Base-by-base conservation (phyloP, 805 yeast species). In the Candida golubevii region DNA sequence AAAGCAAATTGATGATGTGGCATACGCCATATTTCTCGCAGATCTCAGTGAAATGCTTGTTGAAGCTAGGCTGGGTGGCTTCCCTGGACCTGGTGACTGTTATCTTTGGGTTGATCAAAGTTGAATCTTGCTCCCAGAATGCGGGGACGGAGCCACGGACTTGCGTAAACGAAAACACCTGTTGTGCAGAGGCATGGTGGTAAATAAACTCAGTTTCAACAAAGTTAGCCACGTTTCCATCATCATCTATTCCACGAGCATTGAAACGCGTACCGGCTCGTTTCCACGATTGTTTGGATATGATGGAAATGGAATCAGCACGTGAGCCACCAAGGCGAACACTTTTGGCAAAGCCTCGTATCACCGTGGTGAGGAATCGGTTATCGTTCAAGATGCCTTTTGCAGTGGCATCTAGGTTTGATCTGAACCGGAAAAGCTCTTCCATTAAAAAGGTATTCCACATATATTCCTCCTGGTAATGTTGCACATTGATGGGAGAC, bases 71-170 rank as follows among this genome's bases (percentile, higher is more conserved):
- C 58, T 88, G 95, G 0, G 98, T 83, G 1, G 98, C 98, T 53
- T 89, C 98, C 35, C 78, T 66, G 1, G 97, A 86, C 56, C 99
- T 75, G 0, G 97, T 89, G 10, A 93, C 75, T 35, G 84, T 84
- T 39, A 91, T 89, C 59, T 90, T 93, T 18, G 97, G 96, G 49
- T 87, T 83, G n/a, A 93, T 78, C 48, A 91, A 67, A 3, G 95
- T 86, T 1, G 95, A 81, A 57, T 90, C 97, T 64, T 93, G 99
- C 62, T 93, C 99, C 99, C 99, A 93, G 58, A 93, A 93, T 1
- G 91, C 75, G 0, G 99, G 99, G 4, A 93, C 90, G 14, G 95
- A 85, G 9, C 99, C 99, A 61, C 99, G 75, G n/a, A 93, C 80
- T 63, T 90, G 96, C 0, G 85, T 78, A 62, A 83, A 90, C 1